A percentile compares a stretch with the other conserved stretches of the same genome.
Conservation (phyloP, 305 asterid species). For the Caryopteris hybrid region DNA sequence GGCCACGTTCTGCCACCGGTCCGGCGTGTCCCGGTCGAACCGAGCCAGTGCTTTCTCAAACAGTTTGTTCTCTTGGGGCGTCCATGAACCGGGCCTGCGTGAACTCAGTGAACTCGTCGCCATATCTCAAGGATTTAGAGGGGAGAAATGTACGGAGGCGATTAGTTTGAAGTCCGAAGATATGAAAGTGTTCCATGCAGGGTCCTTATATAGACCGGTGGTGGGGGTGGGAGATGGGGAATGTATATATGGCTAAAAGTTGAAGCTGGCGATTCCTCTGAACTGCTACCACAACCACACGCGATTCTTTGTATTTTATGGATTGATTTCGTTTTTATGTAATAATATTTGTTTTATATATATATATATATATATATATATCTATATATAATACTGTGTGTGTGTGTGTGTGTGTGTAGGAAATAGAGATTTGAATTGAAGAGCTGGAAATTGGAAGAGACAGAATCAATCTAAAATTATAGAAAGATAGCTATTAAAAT, state of each 20-base stretch:
- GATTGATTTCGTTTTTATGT: too few species aligned
- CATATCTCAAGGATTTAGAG: slow-evolving; percentile 18
- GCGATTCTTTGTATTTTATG: background rate
- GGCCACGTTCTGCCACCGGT: slow-evolving; percentile 75
- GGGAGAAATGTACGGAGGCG: too few species aligned
- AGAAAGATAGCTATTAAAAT: too few species aligned
- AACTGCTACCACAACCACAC: background rate
- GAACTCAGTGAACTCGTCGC: slow-evolving; percentile 38
- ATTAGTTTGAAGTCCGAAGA: too few species aligned
- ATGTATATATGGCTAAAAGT: background rate
- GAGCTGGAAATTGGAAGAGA: too few species aligned
- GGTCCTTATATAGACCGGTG: background rate
- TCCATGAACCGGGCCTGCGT: slow-evolving; percentile 41
- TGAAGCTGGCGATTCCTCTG: background rate
- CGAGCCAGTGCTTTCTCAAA: slow-evolving; percentile 67
- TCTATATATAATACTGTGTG: too few species aligned
- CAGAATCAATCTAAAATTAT: too few species aligned
- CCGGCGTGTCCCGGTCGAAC: slow-evolving; percentile 59
- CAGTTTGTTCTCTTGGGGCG: slow-evolving; percentile 54
- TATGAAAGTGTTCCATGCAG: background rate
- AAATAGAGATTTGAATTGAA: too few species aligned
- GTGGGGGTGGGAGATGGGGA: background rate
- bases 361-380: too few species aligned
- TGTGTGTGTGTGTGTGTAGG: too few species aligned
- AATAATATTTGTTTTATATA: too few species aligned